phyloP scores from a whole-genome alignment of 106 monocot species.

The Platanthera zijinensis region DNA sequence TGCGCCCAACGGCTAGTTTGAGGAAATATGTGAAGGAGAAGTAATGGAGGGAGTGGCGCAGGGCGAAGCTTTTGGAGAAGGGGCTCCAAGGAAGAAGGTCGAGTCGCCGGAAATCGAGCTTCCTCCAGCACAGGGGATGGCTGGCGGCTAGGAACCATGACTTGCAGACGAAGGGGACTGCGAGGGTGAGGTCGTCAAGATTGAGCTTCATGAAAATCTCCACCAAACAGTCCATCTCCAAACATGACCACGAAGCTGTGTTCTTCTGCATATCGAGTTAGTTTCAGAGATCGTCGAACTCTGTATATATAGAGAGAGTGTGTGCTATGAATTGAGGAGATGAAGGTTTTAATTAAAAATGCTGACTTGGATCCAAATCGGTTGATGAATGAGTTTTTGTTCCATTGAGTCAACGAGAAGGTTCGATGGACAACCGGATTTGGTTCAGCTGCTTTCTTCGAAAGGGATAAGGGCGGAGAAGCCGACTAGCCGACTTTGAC shows the following conservation, averaged over 20 bases:
- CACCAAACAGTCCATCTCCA: constrained; percentile 8
- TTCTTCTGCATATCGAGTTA: not conserved
- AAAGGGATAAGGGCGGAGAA: no score
- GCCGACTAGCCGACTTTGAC: no score
- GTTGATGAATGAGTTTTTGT: no score
- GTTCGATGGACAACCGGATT: no score
- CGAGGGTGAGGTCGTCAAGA: constrained; percentile 9
- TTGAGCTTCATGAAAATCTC: not conserved
- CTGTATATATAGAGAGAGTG: not conserved
- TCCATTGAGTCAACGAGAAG: no score
- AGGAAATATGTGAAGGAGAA: constrained; percentile 7
- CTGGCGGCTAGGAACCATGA: not conserved
- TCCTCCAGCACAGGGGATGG: constrained; percentile 10
- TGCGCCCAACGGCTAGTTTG: not conserved
- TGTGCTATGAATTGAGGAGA: no score
- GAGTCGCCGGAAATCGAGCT: constrained; percentile 10
- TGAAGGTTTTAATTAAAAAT: no score
- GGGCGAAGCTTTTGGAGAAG: constrained; percentile 6
- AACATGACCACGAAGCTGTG: not conserved
- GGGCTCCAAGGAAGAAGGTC: constrained; percentile 8
- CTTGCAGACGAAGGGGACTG: constrained; percentile 11
- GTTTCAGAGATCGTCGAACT: not conserved
- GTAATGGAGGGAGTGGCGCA: not conserved
- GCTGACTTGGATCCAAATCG: no score
- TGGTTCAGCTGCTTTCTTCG: no score